These are phyloP conservation scores for Leptodermis oblonga DNA, from an alignment of 257 asterid species.

Conservation along the genomic window DNA sequence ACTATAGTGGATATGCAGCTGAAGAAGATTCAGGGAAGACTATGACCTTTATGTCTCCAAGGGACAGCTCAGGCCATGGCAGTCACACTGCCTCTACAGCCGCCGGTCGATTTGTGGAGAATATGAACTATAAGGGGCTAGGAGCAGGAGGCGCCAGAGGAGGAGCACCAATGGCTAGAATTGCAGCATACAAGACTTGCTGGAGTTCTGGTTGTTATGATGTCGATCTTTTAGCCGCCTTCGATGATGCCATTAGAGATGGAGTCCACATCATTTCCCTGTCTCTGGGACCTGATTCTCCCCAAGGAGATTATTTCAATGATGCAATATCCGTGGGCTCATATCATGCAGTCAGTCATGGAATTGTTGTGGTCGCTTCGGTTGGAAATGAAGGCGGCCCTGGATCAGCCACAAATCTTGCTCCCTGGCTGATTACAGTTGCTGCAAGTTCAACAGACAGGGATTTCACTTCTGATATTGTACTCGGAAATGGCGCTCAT, in stretches of 20 bases:
- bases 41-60: conserved; percentile 54
- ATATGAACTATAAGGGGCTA: conserved; percentile 75
- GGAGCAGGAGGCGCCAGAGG: conserved; percentile 92
- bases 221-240: conserved; percentile 87
- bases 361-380: conserved; percentile 79
- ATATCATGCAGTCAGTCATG: conserved; percentile 77
- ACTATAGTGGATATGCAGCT: conserved; percentile 71
- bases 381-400: conserved; percentile 67
- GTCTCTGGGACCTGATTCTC: conserved; percentile 77
- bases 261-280: conserved; percentile 78
- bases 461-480: conserved; percentile 61
- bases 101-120: conserved; percentile 71
- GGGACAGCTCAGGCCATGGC: conserved; percentile 90
- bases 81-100: conserved; percentile 95
- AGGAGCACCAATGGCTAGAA: conserved; percentile 87
- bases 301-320: conserved; percentile 72
- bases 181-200: conserved; percentile 85
- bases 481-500: conserved; percentile 69
- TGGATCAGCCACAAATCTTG: conserved; percentile 81
- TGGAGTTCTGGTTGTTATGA: conserved; percentile 87
- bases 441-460: conserved; percentile 84
- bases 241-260: conserved; percentile 86
- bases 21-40: conserved; percentile 53
- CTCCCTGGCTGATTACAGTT: conserved; percentile 95
- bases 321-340: conserved; percentile 94